Conservation (phyloP, 2,329 filamentous ascomycete genomes). For the Verticillium nonalfalfae region DNA sequence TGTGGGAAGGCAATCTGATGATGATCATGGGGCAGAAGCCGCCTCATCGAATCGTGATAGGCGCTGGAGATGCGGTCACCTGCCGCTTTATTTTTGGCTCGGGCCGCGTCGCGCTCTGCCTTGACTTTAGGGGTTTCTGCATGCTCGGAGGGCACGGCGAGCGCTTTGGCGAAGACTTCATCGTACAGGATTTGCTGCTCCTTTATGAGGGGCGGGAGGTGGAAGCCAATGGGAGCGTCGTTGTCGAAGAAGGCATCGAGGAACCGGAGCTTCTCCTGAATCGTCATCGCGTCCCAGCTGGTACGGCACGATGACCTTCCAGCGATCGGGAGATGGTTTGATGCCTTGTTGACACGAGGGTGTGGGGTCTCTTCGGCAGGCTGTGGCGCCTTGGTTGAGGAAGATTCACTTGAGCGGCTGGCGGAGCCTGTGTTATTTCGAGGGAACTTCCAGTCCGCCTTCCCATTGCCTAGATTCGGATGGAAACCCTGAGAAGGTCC, state of each 20-base stretch:
- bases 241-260: constrained; percentile 1
- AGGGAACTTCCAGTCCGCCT: not conserved
- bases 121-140: not conserved
- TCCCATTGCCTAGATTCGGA: not conserved
- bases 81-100: not conserved
- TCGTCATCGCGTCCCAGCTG: not conserved
- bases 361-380: not conserved
- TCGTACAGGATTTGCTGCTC: not conserved
- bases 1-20: not conserved
- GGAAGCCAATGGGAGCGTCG: not conserved
- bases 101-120: not conserved
- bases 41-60: not conserved
- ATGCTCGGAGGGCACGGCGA: not conserved
- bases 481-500: not conserved
- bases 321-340: not conserved
- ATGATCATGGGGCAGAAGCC: not conserved
- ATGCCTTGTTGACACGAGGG: not conserved
- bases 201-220: not conserved
- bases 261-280: not conserved
- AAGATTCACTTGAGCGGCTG: not conserved
- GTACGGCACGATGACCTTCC: not conserved
- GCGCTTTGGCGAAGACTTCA: not conserved
- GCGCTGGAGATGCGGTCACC: not conserved
- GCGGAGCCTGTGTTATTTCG: not conserved
- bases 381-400: not conserved